Percentiles rank a stretch among this genome's conserved stretches.
These are phyloP conservation scores for Cladosporium austrohemisphaericum DNA, from an alignment of 2,329 filamentous ascomycete genomes.

Conservation along the genomic window DNA sequence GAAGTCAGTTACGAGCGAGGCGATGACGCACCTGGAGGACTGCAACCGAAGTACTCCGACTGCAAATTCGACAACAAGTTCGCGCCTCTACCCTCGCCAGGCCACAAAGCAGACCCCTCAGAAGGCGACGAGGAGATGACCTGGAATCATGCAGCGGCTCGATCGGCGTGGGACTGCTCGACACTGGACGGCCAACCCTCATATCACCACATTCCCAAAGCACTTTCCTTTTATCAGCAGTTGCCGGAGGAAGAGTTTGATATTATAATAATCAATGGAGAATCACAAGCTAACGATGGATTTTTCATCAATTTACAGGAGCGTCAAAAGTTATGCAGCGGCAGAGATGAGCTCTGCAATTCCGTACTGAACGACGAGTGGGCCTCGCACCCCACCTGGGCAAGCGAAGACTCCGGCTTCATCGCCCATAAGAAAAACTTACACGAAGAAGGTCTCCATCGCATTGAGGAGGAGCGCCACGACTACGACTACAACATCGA, in stretches of 20 bases:
- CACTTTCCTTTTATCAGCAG: neutral
- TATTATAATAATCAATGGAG: neutral
- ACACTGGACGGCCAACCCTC: neutral
- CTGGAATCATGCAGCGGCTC: neutral
- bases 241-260: neutral
- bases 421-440: constrained; percentile 96
- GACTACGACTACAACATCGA: constrained; percentile 99
- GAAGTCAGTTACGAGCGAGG: neutral
- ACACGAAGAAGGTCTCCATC: constrained; percentile 88
- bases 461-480: constrained; percentile 96
- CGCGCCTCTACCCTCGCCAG: neutral
- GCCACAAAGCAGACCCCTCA: neutral
- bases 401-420: constrained; percentile 95
- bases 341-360: constrained; percentile 89
- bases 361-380: constrained; percentile 94
- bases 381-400: constrained; percentile 98
- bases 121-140: neutral
- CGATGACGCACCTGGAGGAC: neutral
- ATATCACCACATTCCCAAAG: neutral
- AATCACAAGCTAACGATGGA: constrained; percentile 1
- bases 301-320: constrained; percentile 49
- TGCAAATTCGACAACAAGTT: neutral
- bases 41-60: neutral
- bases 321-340: constrained; percentile 85
- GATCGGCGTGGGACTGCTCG: neutral